Percentiles rank a stretch among this genome's conserved stretches.
These are phyloP conservation scores for Phytomonas francai DNA, from an alignment of 208 protist species.

Conservation along the genomic window DNA sequence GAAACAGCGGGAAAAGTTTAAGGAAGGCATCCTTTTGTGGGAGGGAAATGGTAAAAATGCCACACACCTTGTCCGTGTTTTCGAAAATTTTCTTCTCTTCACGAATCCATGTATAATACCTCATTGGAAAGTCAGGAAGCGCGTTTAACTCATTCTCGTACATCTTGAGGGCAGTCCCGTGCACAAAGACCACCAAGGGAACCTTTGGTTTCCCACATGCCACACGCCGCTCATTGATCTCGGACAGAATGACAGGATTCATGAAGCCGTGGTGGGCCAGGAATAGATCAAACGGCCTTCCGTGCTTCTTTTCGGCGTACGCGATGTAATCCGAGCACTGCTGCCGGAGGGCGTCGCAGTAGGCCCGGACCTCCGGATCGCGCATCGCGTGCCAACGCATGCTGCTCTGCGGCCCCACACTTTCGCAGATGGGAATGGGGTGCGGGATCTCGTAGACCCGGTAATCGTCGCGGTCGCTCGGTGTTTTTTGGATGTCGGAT, in stretches of 20 bases:
- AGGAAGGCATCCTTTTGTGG: conserved; percentile 60
- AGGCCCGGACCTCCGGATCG: conserved; percentile 43
- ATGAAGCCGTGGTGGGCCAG: conserved; percentile 73
- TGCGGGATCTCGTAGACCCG: conserved; percentile 67
- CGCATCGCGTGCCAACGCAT: conserved; percentile 72
- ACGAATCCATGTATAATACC: conserved; percentile 68
- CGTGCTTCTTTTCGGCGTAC: conserved; percentile 61
- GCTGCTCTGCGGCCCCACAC: conserved; percentile 61
- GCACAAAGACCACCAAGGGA: conserved; percentile 61
- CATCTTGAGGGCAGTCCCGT: conserved; percentile 76
- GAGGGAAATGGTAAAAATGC: conserved; percentile 56
- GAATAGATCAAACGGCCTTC: conserved; percentile 46
- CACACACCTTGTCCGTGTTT: conserved; percentile 29
- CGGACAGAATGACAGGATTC: conserved; percentile 64
- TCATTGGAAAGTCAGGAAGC: conserved; percentile 64
- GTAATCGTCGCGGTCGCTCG: conserved; percentile 50
- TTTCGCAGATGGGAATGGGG: conserved; percentile 74
- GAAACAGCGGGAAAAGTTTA: conserved; percentile 47
- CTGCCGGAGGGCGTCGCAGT: conserved; percentile 38
- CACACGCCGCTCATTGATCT: conserved; percentile 45
- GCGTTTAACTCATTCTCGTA: conserved; percentile 68
- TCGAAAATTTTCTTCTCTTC: conserved; percentile 49
- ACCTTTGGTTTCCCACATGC: conserved; percentile 29
- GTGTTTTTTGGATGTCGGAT: conserved; percentile 54
- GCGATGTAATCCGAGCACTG: conserved; percentile 53